Conservation (phyloP, 805 yeast species). For the Wickerhamiella vanderwaltii region DNA sequence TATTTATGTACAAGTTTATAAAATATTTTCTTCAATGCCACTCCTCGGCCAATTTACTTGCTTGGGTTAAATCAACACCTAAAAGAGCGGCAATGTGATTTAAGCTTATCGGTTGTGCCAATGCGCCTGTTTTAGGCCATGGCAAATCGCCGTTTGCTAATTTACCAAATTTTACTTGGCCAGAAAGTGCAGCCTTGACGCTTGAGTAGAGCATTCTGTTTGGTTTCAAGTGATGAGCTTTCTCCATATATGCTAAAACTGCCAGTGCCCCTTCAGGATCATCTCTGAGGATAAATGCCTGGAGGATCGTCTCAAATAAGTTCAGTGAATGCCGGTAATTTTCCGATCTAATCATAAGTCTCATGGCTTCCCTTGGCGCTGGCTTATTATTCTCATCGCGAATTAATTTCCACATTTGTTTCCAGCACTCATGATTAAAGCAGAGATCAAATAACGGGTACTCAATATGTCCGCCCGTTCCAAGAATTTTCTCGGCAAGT, state of each 20-base stretch:
- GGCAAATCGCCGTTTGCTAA: conserved; percentile 1
- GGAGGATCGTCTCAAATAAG: conserved; percentile 8
- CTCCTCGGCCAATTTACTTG: neutral
- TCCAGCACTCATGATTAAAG: conserved; percentile 14
- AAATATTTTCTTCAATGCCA: neutral
- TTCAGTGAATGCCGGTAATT: conserved; percentile 6
- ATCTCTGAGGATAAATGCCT: conserved; percentile 8
- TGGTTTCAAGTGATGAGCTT: neutral
- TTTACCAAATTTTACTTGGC: neutral
- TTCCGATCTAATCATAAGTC: neutral
- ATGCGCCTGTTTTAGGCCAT: conserved; percentile 3
- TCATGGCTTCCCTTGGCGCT: conserved; percentile 5
- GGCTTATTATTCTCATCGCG: neutral
- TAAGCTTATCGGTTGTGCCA: conserved; percentile 1
- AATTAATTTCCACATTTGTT: conserved; percentile 12
- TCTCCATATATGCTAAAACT: conserved; percentile 4
- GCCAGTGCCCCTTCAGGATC: conserved; percentile 12
- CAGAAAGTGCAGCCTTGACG: neutral
- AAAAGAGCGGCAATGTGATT: neutral
- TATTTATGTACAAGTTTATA: conserved; percentile 4
- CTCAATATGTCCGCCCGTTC: neutral
- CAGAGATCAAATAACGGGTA: conserved; percentile 12
- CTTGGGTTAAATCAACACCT: neutral
- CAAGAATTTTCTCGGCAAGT: conserved; percentile 5
- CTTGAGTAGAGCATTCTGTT: neutral